Conservation (phyloP, 306 rosid genomes). For the Citrullus colocynthis region DNA sequence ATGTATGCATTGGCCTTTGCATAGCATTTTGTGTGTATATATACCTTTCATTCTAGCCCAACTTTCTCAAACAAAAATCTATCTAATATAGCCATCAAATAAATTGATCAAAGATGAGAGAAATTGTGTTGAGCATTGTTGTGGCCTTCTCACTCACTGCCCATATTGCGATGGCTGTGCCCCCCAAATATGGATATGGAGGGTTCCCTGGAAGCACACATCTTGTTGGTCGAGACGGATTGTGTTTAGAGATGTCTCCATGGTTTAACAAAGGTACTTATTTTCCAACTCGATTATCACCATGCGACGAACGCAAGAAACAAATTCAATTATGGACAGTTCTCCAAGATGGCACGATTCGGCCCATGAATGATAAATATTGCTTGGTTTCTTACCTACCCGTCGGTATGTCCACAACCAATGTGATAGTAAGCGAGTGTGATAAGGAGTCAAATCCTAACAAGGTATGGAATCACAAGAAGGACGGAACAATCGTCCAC, state of each 20-base stretch:
- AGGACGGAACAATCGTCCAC: neutral
- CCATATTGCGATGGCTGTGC: neutral
- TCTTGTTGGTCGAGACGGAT: neutral
- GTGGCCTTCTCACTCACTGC: neutral
- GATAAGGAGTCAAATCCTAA: neutral
- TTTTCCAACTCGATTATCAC: neutral
- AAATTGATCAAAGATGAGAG: neutral
- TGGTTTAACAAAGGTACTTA: no score
- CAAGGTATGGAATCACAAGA: neutral
- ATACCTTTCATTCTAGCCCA: neutral
- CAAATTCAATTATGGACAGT: neutral
- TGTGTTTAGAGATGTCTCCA: neutral
- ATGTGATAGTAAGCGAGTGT: neutral
- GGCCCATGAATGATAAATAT: neutral
- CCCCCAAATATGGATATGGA: neutral
- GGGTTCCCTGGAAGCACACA: neutral
- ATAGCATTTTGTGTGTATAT: neutral
- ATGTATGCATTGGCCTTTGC: neutral
- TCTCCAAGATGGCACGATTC: neutral
- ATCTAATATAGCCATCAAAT: no score
- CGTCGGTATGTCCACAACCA: fast-evolving
- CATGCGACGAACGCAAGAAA: neutral
- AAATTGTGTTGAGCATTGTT: neutral
- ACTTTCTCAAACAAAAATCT: neutral
- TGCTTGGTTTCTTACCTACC: neutral